Conservation (phyloP, 352 stramenopile genomes). For the Pythium volutum region DNA sequence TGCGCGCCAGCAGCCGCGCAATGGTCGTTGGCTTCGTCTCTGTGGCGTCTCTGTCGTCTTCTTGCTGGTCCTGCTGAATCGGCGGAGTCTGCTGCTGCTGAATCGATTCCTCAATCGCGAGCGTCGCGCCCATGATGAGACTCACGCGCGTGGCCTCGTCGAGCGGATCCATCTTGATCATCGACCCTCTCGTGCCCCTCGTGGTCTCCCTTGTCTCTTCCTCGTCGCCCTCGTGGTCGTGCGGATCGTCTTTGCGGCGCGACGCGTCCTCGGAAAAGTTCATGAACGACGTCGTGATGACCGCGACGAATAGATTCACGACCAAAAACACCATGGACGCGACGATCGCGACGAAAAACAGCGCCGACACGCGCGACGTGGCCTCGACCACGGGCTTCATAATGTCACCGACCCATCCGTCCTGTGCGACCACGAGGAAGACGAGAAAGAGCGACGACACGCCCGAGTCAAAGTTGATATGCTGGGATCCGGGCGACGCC, state of each 20-base stretch:
- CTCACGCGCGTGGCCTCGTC: slow-evolving; percentile 75
- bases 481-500: slow-evolving; percentile 35
- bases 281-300: slow-evolving; percentile 85
- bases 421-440: slow-evolving; percentile 74
- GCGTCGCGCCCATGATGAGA: slow-evolving; percentile 78
- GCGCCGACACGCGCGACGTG: slow-evolving; percentile 46
- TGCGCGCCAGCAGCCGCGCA: slow-evolving; percentile 28
- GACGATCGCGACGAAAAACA: slow-evolving; percentile 75
- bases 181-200: slow-evolving; percentile 25
- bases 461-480: slow-evolving; percentile 73
- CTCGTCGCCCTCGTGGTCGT: slow-evolving; percentile 30
- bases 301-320: slow-evolving; percentile 79
- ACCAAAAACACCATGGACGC: slow-evolving; percentile 78
- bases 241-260: background rate
- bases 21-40: slow-evolving; percentile 8
- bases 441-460: slow-evolving; percentile 72
- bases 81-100: slow-evolving; percentile 22
- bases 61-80: background rate
- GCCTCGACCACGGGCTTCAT: slow-evolving; percentile 73
- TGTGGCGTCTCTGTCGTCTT: background rate
- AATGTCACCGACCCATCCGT: slow-evolving; percentile 75
- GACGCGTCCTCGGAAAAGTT: slow-evolving; percentile 57
- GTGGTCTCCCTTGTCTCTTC: background rate
- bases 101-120: slow-evolving; percentile 63
- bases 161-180: slow-evolving; percentile 49